These are phyloP conservation scores for Neoboletus brunneissimus DNA, from an alignment of 768 basidiomycete genomes.

Conservation along the genomic window DNA sequence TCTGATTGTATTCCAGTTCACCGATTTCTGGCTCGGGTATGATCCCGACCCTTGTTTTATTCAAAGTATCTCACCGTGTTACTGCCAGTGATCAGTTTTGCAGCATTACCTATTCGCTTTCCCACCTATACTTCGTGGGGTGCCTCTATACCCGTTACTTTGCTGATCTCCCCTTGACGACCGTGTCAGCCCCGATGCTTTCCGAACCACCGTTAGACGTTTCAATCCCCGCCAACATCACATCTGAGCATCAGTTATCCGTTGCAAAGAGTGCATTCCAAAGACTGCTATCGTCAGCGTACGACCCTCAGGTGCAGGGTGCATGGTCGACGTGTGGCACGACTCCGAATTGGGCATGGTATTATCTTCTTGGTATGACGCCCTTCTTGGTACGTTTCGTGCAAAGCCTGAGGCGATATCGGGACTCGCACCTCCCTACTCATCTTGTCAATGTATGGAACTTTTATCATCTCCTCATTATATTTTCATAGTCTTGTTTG, in stretches of 20 bases:
- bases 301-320: slow-evolving; percentile 38
- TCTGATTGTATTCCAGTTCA: slow-evolving; percentile 46
- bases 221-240: neutral
- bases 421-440: slow-evolving; percentile 65
- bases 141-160: slow-evolving; percentile 58
- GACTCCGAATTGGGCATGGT: slow-evolving; percentile 53
- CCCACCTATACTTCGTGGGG: slow-evolving; percentile 65
- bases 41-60: slow-evolving; percentile 12
- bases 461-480: neutral
- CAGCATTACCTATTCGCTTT: slow-evolving; percentile 70
- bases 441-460: slow-evolving; percentile 80
- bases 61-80: neutral
- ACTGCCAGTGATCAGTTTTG: slow-evolving; percentile 69
- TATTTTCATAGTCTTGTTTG: neutral
- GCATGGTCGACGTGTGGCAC: slow-evolving; percentile 42
- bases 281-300: slow-evolving; percentile 2
- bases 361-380: slow-evolving; percentile 55
- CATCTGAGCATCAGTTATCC: neutral
- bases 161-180: neutral
- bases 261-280: neutral
- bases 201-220: neutral
- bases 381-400: slow-evolving; percentile 76
- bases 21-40: slow-evolving; percentile 88
- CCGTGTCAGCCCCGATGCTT: neutral
- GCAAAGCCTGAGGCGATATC: slow-evolving; percentile 85